Evolutionary conservation across 163 green algal genomes (phyloP).

Genomic region (Trebouxiophyceae sp.): DNA sequence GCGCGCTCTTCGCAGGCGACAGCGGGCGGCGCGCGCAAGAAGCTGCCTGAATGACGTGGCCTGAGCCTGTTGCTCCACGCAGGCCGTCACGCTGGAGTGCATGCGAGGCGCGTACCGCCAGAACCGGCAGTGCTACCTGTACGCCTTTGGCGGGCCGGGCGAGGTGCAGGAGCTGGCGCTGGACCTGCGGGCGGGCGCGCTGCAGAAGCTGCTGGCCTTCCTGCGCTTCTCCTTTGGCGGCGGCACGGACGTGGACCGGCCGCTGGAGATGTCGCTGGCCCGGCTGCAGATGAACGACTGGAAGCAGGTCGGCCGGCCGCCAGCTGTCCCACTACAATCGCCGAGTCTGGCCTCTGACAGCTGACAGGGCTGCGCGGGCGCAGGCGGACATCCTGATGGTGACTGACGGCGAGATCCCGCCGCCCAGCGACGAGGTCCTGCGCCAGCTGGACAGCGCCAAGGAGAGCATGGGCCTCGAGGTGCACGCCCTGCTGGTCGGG

Average conservation of each 20-base stretch:
- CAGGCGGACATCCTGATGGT: conserved; percentile 89
- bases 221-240: conserved; percentile 68
- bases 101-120: conserved; percentile 71
- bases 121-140: conserved; percentile 74
- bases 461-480: conserved; percentile 64
- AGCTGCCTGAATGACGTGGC: too few relatives aligned
- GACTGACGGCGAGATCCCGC: conserved; percentile 87
- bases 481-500: conserved; percentile 84
- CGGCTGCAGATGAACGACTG: conserved; percentile 68
- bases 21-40: too few relatives aligned
- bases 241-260: conserved; percentile 85
- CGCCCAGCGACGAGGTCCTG: conserved; percentile 53
- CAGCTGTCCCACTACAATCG: conserved; percentile 65
- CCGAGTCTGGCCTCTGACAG: conserved; percentile 23
- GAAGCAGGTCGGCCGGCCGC: conserved; percentile 38
- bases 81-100: conserved; percentile 79
- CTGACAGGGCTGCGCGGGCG: too few relatives aligned
- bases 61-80: too few relatives aligned
- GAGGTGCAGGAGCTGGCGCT: conserved; percentile 86
- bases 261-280: conserved; percentile 71
- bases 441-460: conserved; percentile 27
- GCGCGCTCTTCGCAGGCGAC: too few relatives aligned
- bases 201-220: conserved; percentile 57
- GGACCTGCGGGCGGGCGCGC: conserved; percentile 20
- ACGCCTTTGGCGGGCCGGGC: conserved; percentile 68